phyloP scores from a whole-genome alignment of 2,329 filamentous ascomycete species.

The Cercospora sesami region DNA sequence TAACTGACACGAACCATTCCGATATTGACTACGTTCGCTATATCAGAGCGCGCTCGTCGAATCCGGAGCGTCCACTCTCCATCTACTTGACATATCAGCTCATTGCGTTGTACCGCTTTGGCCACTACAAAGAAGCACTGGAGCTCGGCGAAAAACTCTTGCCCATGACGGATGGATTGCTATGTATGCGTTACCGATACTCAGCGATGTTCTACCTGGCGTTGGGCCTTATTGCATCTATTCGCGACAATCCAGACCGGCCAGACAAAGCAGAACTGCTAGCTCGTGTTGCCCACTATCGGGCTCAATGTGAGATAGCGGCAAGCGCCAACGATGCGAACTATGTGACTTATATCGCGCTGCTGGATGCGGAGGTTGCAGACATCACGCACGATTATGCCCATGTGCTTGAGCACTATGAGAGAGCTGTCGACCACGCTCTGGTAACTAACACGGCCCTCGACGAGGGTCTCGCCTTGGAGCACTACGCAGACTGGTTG shows the following conservation, averaged over 20 bases:
- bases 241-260: conserved; percentile 40
- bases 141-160: conserved; percentile 46
- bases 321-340: conserved; percentile 66
- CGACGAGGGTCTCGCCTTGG: conserved; percentile 72
- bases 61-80: conserved; percentile 63
- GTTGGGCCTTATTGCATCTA: conserved; percentile 43
- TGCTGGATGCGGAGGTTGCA: conserved; percentile 67
- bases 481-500: conserved; percentile 71
- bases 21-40: conserved; percentile 56
- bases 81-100: conserved; percentile 64
- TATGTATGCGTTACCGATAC: conserved; percentile 48
- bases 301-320: conserved; percentile 64
- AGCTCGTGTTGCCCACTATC: conserved; percentile 55
- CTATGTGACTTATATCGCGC: conserved; percentile 67
- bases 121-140: conserved; percentile 46
- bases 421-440: conserved; percentile 70
- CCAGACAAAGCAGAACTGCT: conserved; percentile 48
- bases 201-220: conserved; percentile 47
- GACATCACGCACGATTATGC: conserved; percentile 53
- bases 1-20: conserved; percentile 69
- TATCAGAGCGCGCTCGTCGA: conserved; percentile 51
- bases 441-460: conserved; percentile 65
- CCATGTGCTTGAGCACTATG: conserved; percentile 63
- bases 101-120: conserved; percentile 46
- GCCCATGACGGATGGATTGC: conserved; percentile 45